These are phyloP conservation scores for Panus rudis DNA, from an alignment of 768 basidiomycete genomes.

Conservation along the genomic window DNA sequence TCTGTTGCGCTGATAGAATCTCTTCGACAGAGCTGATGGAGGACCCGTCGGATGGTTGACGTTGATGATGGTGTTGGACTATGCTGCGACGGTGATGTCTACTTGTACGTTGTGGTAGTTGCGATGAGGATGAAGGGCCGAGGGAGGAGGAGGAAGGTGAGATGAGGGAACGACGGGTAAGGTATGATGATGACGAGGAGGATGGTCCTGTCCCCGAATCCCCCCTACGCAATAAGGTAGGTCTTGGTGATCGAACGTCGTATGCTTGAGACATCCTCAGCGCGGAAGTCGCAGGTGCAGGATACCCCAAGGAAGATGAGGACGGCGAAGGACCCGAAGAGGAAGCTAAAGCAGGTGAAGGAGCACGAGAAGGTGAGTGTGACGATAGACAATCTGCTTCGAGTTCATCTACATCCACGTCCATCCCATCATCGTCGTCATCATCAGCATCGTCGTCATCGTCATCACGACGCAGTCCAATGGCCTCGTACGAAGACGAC, in stretches of 20 bases:
- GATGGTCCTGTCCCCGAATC: too few species aligned
- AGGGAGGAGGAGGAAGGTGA: too few species aligned
- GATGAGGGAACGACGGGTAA: neutral
- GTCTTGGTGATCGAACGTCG: neutral
- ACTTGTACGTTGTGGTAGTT: neutral
- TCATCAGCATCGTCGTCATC: slow-evolving; percentile 31
- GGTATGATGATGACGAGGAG: too few species aligned
- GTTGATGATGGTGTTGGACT: too few species aligned
- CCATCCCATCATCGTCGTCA: slow-evolving; percentile 36
- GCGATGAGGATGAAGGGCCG: too few species aligned
- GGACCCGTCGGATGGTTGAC: neutral
- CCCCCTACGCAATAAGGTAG: neutral
- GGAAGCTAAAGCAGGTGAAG: slow-evolving; percentile 26
- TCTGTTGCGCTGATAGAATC: slow-evolving; percentile 3
- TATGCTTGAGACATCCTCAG: neutral
- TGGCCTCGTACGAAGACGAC: slow-evolving; percentile 1
- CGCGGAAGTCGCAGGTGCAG: neutral
- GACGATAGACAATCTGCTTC: slow-evolving; percentile 51
- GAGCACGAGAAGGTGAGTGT: slow-evolving; percentile 37
- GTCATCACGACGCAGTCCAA: slow-evolving; percentile 13
- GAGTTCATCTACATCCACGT: slow-evolving; percentile 39
- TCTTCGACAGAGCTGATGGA: slow-evolving; percentile 6
- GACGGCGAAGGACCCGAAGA: slow-evolving; percentile 15
- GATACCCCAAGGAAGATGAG: neutral
- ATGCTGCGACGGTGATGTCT: neutral